These are phyloP conservation scores for Stipa capillata DNA, from an alignment of 176 grass and related monocot genomes.

Conservation along the genomic window DNA sequence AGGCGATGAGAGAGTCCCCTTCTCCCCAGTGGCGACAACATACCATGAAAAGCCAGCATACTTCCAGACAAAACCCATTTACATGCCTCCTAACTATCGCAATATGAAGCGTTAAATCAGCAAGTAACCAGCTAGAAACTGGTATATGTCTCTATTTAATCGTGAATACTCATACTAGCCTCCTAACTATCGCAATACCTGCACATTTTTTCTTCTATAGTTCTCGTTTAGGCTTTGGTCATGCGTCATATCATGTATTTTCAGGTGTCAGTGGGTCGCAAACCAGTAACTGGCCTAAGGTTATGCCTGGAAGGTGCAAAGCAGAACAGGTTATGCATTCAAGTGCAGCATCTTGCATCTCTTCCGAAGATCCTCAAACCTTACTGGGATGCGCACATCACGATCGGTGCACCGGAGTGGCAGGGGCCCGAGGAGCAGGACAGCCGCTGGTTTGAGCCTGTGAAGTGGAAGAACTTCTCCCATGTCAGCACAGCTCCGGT, in stretches of 20 bases:
- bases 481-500: constrained; percentile 59
- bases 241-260: constrained; percentile 1
- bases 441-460: constrained; percentile 63
- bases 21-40: too few species aligned
- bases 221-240: not conserved
- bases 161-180: not conserved
- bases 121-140: not conserved
- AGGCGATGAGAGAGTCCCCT: too few species aligned
- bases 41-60: not conserved
- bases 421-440: constrained; percentile 65
- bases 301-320: constrained; percentile 53
- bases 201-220: too few species aligned
- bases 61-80: not conserved
- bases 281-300: constrained; percentile 56
- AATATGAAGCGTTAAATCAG: not conserved
- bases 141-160: not conserved
- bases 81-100: not conserved
- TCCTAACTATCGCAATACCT: not conserved
- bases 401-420: constrained; percentile 63
- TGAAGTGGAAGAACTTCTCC: constrained; percentile 66
- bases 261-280: constrained; percentile 58
- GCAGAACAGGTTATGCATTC: constrained; percentile 48
- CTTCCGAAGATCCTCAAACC: constrained; percentile 66
- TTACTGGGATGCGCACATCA: constrained; percentile 47
- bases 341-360: constrained; percentile 47